phyloP scores from a whole-genome alignment of 805 yeast species.

The Saturnispora kantuleensis region DNA sequence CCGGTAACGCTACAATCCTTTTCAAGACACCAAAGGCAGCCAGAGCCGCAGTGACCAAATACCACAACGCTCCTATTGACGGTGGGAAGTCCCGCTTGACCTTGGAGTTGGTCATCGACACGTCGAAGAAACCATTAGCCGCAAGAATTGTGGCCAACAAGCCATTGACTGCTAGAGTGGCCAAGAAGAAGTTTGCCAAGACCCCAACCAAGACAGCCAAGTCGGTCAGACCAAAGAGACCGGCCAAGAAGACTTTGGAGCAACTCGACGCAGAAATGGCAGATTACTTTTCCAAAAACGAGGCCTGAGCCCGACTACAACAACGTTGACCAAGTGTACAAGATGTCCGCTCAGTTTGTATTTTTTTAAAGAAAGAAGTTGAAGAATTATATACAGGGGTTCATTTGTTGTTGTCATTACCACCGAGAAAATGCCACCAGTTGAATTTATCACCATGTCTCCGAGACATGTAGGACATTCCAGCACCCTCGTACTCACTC shows the following conservation, averaged over 20 bases:
- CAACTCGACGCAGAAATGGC: conserved; percentile 98
- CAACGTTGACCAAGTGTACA: not conserved
- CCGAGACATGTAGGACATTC: conserved; percentile 44
- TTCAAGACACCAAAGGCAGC: conserved; percentile 68
- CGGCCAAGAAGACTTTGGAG: conserved; percentile 64
- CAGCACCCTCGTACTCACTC: conserved; percentile 61
- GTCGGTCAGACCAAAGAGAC: conserved; percentile 19
- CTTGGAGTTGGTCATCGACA: conserved; percentile 77
- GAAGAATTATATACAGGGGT: not conserved
- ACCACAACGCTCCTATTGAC: conserved; percentile 90
- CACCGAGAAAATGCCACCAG: conserved; percentile 12
- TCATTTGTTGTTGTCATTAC: conserved; percentile 6
- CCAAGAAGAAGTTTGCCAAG: conserved; percentile 41
- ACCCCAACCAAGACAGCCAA: conserved; percentile 13
- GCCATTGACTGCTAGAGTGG: conserved; percentile 27
- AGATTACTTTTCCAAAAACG: conserved; percentile 70
- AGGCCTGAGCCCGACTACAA: conserved; percentile 11
- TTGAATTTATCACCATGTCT: conserved; percentile 29
- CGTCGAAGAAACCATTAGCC: conserved; percentile 63
- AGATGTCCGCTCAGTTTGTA: not conserved
- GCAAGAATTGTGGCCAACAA: conserved; percentile 48
- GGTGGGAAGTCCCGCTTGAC: conserved; percentile 70
- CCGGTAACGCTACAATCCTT: conserved; percentile 82
- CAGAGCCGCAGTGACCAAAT: conserved; percentile 65
- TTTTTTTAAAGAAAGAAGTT: not conserved